Base-by-base conservation (phyloP, 2,329 filamentous ascomycete genomes). In the Colletotrichum cordylinicola region DNA sequence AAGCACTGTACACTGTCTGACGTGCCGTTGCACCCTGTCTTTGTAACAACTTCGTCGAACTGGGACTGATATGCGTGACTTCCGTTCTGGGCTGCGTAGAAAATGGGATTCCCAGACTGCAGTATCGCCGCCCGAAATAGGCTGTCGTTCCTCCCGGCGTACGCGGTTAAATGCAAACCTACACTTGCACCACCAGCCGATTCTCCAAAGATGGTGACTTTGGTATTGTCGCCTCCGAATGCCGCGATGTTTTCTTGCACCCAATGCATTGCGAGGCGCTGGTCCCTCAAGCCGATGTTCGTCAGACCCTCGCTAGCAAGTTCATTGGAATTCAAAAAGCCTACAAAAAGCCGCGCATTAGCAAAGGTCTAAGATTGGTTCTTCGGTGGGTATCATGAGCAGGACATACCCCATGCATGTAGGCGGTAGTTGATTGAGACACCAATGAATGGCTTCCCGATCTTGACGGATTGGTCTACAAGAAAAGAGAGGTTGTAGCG, bases 391-490 rank as follows among this genome's bases (percentile, higher is more conserved):
- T 4, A 48, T 13, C 4, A 13, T 39, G 15, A 4, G 16, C 37
- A 48, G 5, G 86, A 0, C 87, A 87, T 6, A 85, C 85, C 27
- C 85, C 81, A 7, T 85, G 31, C 56, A 3, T 29, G 31, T 13
- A 61, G 27, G 9, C 56, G 83, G 78, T 79, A 88, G 86, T 87
- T 88, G 71, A 88, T 85, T 0, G 82, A 81, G 15, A 88, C 83
- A 5, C 83, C 85, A 65, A 91, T 86, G 6, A 90, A 82, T 0
- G 89, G 89, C 35, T 85, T 82, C 0, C 84, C 85, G n/a, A 84
- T 84, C n/a, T 86, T 83, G 1, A 81, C 80, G 0, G 87, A 87
- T 7, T 88, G 77, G 76, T 85, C 84, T 5, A 90, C 87, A 4
- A 91, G 76, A 31, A 31, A 31, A 2, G 27, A 31, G 56, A 31